Evolutionary conservation across 129 eudicot genomes (phyloP).

Genomic region (Pulicaria dysenterica): DNA sequence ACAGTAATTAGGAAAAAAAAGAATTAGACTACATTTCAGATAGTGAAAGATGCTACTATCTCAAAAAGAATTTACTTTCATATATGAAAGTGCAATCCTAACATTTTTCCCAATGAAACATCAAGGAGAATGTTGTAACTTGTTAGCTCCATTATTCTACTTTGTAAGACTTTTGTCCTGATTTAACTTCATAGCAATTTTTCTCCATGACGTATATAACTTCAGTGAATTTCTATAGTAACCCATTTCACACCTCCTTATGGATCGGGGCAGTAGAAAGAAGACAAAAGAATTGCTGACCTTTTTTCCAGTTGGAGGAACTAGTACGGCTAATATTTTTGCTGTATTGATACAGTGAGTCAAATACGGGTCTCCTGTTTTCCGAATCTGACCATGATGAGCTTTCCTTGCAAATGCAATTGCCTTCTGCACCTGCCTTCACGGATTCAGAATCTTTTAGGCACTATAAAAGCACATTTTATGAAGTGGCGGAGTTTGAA

Average conservation of each 20-base stretch:
- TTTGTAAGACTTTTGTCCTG: not conserved
- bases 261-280: not conserved
- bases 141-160: not conserved
- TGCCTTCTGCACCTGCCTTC: conserved; percentile 94
- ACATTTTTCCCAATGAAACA: conserved; percentile 4
- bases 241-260: too few relatives aligned
- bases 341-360: conserved; percentile 95
- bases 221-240: not conserved
- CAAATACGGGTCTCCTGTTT: conserved; percentile 83
- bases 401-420: conserved; percentile 92
- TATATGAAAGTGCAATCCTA: conserved; percentile 5
- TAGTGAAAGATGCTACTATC: not conserved
- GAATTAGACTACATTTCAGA: not conserved
- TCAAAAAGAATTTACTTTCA: not conserved
- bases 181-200: not conserved
- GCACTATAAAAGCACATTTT: conserved; percentile 22
- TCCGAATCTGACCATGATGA: conserved; percentile 79
- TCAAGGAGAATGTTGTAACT: not conserved
- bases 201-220: conserved; percentile 7
- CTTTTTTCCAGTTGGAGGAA: conserved; percentile 81
- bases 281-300: conserved; percentile 29
- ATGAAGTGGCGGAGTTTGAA: conserved; percentile 9
- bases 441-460: conserved; percentile 45
- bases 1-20: not conserved
- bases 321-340: conserved; percentile 72